Base-by-base conservation (phyloP, 208 protist species). In the Crithidia sp. region DNA sequence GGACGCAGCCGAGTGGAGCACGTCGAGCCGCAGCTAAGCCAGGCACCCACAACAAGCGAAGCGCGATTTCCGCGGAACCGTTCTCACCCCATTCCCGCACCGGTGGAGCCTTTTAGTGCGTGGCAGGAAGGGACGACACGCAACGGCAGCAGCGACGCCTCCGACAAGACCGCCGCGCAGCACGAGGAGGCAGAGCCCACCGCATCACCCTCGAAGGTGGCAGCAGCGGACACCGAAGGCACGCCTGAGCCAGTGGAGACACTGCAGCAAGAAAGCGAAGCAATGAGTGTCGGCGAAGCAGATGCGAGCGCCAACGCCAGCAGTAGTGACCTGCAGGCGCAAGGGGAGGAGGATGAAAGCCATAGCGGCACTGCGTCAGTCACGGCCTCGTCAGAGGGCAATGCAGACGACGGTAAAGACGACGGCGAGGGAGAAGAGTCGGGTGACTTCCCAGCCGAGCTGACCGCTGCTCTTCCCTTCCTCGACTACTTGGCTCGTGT, bases 401-500 rank as follows among this genome's bases (percentile, higher is more conserved):
- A 28, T 28, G 0, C 28, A 28, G 5, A 8, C 6, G 37, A 61
- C 5, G 56, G 5, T 37, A 40, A 14, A 8, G 40, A 52, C n/a
- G 7, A 66, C 19, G n/a, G 44, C 5, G 45, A 6, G n/a, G 59
- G 14, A 36, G 6, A 14, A 4, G 9, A 28, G 0, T 59, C 16
- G 5, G 2, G 0, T 5, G 49, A 55, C 13, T 74, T 79, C 39
- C 66, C 67, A 3, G 13, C 41, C 6, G 54, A 53, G 19, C 64
- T 45, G 44, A 69, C 53, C 14, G 43, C 73, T 8, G 74, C 72
- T 4, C 45, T 79, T 13, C 78, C 73, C 0, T 79, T 79, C 19
- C 52, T 74, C 17, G 72, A 60, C 28, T 79, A 76, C 64, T 44
- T 79, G 7, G 40, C 50, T 3, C 73, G 73, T 7, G 64, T 86